Base-by-base conservation (phyloP, 2,329 filamentous ascomycete species). In the Arthrobotrys entomopaga region DNA sequence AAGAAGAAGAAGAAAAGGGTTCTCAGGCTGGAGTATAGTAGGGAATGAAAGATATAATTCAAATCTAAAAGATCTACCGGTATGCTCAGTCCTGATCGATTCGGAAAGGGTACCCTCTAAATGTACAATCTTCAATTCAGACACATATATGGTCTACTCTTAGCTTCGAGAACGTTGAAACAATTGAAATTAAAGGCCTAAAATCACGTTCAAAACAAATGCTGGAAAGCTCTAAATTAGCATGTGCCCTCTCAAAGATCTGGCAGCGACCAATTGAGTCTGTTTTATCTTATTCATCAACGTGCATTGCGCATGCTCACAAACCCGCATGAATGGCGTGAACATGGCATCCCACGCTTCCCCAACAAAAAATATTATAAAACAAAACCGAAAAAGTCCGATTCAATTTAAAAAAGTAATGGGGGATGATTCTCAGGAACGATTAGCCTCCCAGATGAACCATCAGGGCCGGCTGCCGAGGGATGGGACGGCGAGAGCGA, bases 281-380 rank as follows among this genome's bases (percentile, higher is more conserved):
- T 1, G 42, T 46, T n/a, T n/a, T n/a, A n/a, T n/a, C n/a, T n/a
- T 46, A 15, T 13, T 46, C 42, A 46, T n/a, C 15, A 46, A 46
- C 13, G n/a, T 34, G 29, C 29, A 34, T 26, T n/a, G 24, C 29
- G 29, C 6, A 7, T 34, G n/a, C n/a, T n/a, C n/a, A n/a, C n/a
- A n/a, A n/a, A n/a, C n/a, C n/a, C n/a, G n/a, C n/a, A n/a, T n/a
- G n/a, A n/a, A n/a, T n/a, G 3, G 6, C 29, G 29, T 34, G 29
- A 3, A 8, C 29, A 34, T 34, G 29, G 3, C 29, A 54, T 29
- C 11, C 48, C 48, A 56, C 34, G 46, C 24, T 34, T 13, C 34
- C 65, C 65, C 65, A 69, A 69, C 65, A 69, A 69, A 69, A 61
- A 29, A 43, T 26, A n/a, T 43, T n/a, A n/a, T n/a, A n/a, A n/a